These are phyloP conservation scores for Paecilomyces sp. DNA, from an alignment of 2,329 filamentous ascomycete genomes.

Conservation along the genomic window DNA sequence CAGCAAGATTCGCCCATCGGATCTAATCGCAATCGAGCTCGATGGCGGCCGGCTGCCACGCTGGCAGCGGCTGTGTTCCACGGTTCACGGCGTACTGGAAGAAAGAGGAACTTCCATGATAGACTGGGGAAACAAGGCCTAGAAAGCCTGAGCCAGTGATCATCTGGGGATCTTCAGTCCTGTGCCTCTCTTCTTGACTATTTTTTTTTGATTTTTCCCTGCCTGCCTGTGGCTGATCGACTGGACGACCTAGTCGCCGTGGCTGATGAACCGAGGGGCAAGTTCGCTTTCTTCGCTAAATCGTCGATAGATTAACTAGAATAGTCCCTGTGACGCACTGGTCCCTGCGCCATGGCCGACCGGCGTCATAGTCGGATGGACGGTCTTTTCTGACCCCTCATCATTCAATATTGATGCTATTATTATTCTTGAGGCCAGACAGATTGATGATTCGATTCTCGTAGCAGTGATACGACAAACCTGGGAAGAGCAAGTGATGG, in stretches of 20 bases:
- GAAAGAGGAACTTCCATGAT: neutral
- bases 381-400: neutral
- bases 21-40: constrained; percentile 8
- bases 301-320: neutral
- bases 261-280: neutral
- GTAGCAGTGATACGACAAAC: neutral
- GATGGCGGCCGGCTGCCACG: constrained; percentile 14
- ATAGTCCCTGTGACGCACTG: neutral
- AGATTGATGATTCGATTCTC: neutral
- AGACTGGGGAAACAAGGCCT: neutral
- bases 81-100: neutral
- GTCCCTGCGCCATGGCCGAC: neutral
- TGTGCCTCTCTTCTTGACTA: neutral
- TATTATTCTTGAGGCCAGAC: neutral
- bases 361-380: neutral
- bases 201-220: neutral
- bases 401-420: neutral
- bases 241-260: neutral
- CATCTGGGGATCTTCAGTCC: neutral
- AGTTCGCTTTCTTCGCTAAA: neutral
- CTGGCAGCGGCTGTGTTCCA: constrained; percentile 15
- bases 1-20: constrained; percentile 7
- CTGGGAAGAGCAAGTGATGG: neutral
- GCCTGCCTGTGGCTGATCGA: neutral
- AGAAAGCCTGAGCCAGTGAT: neutral